Evolutionary conservation across 148 eudicot species (phyloP), one percentile per base, ranked within the genome.

Genomic region (Rhododendron henanense): DNA sequence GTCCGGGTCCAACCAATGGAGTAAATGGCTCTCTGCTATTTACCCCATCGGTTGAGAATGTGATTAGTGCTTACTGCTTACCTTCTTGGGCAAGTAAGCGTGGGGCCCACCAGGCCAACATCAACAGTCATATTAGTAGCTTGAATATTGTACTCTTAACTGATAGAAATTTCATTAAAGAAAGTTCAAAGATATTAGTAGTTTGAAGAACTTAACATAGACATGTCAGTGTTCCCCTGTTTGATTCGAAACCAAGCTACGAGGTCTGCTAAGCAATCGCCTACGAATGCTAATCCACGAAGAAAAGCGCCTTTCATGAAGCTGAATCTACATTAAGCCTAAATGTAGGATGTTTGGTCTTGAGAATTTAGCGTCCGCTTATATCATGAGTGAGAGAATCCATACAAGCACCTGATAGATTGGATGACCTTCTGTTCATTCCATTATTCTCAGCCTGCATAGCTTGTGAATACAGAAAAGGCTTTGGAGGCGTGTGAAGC

Each of bases 401-500:
- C 73, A 65, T 65, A n/a, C 73, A 65, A n/a, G 73, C 31, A 65
- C 31, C 73, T 8, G 73, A 23, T 4, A 23, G 33, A 65, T 65
- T 65, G 5, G 73, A 10, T 4, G 2, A 65, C 1, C 10, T 65
- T n/a, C 0, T 11, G 1, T 25, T 23, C 0, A n/a, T 8, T 65
- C 11, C 44, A 41, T 35, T 23, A 63, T 65, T n/a, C 31, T n/a
- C 73, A 9, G 10, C 15, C 1, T n/a, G 73, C 73, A 65, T n/a
- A n/a, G 10, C 33, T 41, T 65, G 31, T 65, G 73, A 25, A 65
- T 65, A 65, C 11, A 5, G 11, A n/a, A 61, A 82, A 61, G 84
- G 84, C 50, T 63, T 82, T n/a, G 73, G 75, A 82, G 84, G 84
- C 53, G 1, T 61, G 6, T 37, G 75, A 13, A 82, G 53, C 2